Evolutionary conservation across 2,329 filamentous ascomycete genomes (phyloP), one percentile per base, ranked within the genome.

Genomic region (Colletotrichum lentis): DNA sequence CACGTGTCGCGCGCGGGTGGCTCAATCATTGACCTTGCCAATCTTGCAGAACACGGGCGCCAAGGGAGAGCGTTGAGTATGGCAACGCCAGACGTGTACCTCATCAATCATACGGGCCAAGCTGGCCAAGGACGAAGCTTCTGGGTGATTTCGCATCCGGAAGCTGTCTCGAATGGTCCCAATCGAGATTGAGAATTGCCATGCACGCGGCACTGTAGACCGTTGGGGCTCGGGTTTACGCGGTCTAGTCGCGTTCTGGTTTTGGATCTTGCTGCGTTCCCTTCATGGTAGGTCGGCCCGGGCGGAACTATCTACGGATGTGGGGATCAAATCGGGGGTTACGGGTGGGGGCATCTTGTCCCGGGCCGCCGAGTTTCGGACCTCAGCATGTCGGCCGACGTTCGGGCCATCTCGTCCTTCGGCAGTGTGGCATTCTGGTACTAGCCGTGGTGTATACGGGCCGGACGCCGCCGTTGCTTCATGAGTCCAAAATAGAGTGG

Each of bases 341-440:
- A 73, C 72, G n/a, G 69, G 69, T 54, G 71, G 73, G 60, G 71
- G 69, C 53, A 57, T 65, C 47, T 55, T 62, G 37, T 73, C 3
- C 75, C 73, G 71, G 27, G 69, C 70, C 11, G 71, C 74, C 53
- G 54, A 46, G 31, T 59, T 62, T 47, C 57, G n/a, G 80, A 84
- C 71, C 79, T 82, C 0, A 81, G 82, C n/a, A 82, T 84, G 66
- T 75, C 79, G 39, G 75, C 83, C 71, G 82, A 83, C 72, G 83
- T 84, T 71, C 74, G 75, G 61, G 73, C 72, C 70, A 46, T 41
- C 18, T 39, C 24, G 41, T 75, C 31, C 31, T 74, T 18, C 72
- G 74, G 41, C 14, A 60, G 54, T 27, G 53, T 61, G 31, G 31
- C 46, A 64, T 62, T 43, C 67, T 55, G 31, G 66, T 66, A 46